Conservation (phyloP, 257 asterid genomes). For the Solanum okadae region DNA sequence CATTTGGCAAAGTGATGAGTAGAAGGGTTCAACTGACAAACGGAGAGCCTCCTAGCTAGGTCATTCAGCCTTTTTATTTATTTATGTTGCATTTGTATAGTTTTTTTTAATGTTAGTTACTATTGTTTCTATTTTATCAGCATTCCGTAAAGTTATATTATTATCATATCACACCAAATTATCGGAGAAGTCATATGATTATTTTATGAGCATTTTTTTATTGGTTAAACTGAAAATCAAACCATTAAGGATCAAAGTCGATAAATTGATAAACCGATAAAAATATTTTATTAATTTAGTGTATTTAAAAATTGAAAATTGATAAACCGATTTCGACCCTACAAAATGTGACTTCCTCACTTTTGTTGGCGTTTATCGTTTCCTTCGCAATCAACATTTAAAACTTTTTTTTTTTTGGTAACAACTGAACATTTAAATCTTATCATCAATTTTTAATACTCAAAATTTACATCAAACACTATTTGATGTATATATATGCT, state of each 20-base stretch:
- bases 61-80: no score
- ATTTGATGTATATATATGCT: not conserved
- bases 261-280: no score
- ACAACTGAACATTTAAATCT: not conserved
- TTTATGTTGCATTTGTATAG: no score
- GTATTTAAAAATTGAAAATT: rapidly evolving
- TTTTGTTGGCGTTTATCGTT: not conserved
- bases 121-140: not conserved
- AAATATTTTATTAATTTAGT: no score
- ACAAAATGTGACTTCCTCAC: not conserved
- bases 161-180: no score
- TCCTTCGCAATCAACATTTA: not conserved
- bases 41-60: no score
- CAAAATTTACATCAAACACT: not conserved
- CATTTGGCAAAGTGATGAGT: no score
- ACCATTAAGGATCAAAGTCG: no score
- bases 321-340: not conserved
- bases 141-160: not conserved
- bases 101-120: not conserved
- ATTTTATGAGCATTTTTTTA: not conserved
- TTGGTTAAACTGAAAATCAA: no score
- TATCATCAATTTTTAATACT: not conserved
- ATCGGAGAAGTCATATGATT: no score
- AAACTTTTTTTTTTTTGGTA: not conserved
- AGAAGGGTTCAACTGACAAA: no score